These are phyloP conservation scores for Verticillium tricorpus DNA, from an alignment of 2,329 filamentous ascomycete species.

Conservation along the genomic window DNA sequence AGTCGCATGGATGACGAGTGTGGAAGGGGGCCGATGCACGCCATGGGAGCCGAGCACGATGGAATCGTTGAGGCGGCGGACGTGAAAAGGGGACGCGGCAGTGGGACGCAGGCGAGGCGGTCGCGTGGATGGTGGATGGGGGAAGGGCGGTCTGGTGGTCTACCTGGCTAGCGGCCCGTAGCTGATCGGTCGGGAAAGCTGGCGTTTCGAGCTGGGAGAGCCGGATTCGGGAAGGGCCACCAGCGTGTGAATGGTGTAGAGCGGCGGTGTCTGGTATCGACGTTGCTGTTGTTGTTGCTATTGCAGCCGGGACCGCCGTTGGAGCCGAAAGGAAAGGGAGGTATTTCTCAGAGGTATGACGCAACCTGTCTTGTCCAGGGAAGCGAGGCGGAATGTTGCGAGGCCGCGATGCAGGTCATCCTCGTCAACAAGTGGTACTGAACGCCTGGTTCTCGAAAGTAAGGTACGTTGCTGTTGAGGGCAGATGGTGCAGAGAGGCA, in stretches of 20 bases:
- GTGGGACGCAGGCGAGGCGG: no score
- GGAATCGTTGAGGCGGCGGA: background rate
- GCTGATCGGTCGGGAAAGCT: background rate
- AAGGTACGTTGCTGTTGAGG: background rate
- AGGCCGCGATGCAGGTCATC: background rate
- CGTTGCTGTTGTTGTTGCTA: background rate
- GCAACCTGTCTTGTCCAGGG: background rate
- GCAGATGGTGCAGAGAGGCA: background rate
- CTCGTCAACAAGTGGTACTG: background rate
- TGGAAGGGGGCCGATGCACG: constrained; percentile 1
- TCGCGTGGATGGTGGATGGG: background rate
- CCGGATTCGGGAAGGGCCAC: background rate
- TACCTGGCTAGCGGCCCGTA: background rate
- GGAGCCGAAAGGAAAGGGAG: background rate
- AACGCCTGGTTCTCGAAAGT: no score
- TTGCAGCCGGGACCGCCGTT: background rate
- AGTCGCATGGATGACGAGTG: background rate
- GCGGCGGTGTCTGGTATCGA: background rate
- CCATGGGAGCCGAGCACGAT: background rate
- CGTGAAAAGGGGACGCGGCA: background rate
- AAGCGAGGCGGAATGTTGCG: background rate
- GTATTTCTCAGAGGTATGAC: background rate
- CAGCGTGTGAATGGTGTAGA: background rate
- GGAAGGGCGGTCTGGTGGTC: background rate
- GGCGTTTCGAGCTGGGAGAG: background rate